Base-by-base conservation (phyloP, 805 yeast genomes). In the Pichia rugopelliculosa region DNA sequence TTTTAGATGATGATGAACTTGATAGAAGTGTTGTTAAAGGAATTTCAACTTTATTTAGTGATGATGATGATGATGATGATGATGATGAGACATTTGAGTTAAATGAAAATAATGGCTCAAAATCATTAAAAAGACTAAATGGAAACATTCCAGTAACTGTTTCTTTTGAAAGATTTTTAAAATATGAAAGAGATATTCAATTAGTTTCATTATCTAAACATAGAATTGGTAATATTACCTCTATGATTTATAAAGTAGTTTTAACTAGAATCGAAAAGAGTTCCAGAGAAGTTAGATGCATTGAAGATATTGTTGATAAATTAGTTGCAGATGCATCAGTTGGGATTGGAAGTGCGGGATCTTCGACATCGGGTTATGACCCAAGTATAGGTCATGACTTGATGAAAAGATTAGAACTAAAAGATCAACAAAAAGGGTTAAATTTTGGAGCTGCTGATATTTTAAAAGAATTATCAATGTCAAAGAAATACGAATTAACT, bases 211-310 rank as follows among this genome's bases (percentile, higher is more conserved):
- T 84, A 43, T 84, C 83, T 13, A 70, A 73, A 26, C 82, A 84
- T 41, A 73, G 87, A 46, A 65, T 89, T 27, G 98, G 98, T 3
- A 65, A 73, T 7, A 63, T 84, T 2, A 72, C 95, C 0, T 73
- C 93, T 0, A 64, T 71, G 39, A 73, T 93, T 11, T 91, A 86
- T 60, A 70, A 71, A 41, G 62, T 72, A 11, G 79, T 82, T 4
- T 72, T 93, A 48, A 54, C 64, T 17, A 59, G 74, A 36, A 70
- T 85, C 18, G 96, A 88, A 61, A 72, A 68, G 53, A 68, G 67
- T 42, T 75, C 83, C 24, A 46, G 55, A 17, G 56, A 53, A 18
- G 48, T 58, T 10, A 46, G 61, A 43, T 33, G 33, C n/a, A 39
- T 45, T 25, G 58, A 54, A 27, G 45, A 46, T 34, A 41, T 40